Percentiles rank a stretch among this genome's conserved stretches.
Evolutionary conservation across 257 asterid genomes (phyloP).

Genomic region (Solanum bukasovii): DNA sequence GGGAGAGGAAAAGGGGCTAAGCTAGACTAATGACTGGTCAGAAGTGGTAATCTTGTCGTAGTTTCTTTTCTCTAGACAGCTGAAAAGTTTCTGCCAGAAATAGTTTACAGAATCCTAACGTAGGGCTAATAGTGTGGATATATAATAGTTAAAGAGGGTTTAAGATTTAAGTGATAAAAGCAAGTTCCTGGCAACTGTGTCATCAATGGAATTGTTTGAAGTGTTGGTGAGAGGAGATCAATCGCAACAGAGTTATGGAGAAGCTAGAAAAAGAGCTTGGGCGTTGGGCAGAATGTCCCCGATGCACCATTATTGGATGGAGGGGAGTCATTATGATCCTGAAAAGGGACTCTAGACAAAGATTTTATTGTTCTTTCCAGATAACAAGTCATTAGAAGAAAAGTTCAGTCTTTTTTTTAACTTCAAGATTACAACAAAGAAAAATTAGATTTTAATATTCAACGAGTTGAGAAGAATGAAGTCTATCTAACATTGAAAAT

Average conservation of each 20-base stretch:
- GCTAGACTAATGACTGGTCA: neutral
- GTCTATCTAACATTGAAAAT: neutral
- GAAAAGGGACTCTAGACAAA: neutral
- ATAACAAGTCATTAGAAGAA: neutral
- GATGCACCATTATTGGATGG: neutral
- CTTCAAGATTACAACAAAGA: neutral
- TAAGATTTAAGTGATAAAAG: neutral
- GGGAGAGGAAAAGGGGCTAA: neutral
- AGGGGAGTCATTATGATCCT: neutral
- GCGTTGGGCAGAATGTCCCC: neutral
- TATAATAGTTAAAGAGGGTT: neutral
- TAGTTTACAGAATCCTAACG: neutral
- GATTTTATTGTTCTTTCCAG: neutral
- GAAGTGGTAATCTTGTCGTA: neutral
- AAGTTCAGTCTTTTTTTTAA: neutral
- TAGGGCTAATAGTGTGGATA: neutral
- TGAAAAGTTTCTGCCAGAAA: neutral
- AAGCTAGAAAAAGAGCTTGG: neutral
- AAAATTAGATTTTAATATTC: neutral
- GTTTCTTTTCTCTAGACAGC: neutral
- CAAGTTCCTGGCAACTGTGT: neutral
- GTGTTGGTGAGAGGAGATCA: neutral
- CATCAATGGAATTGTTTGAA: neutral
- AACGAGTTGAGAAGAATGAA: neutral
- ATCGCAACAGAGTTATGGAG: neutral